These are phyloP conservation scores for Geosmithia morbida DNA, from an alignment of 2,329 filamentous ascomycete species.

Conservation along the genomic window DNA sequence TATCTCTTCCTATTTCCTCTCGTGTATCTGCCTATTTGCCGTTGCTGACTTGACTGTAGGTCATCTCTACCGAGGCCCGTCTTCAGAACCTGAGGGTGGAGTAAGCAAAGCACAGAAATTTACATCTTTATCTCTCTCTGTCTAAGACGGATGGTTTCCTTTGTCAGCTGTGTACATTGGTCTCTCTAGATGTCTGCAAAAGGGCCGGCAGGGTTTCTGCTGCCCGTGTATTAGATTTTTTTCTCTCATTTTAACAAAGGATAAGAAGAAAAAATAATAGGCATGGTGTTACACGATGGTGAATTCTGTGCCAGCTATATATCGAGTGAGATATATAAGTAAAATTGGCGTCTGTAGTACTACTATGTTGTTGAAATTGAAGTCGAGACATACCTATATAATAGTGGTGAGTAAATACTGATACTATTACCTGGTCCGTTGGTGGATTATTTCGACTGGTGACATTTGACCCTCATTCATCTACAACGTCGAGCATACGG, in stretches of 20 bases:
- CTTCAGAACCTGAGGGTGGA: constrained; percentile 79
- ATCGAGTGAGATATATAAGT: no score
- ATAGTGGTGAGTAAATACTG: no score
- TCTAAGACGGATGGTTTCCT: not conserved
- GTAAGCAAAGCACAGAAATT: constrained; percentile 25
- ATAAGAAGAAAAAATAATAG: not conserved
- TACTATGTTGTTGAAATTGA: no score
- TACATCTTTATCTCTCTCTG: constrained; percentile 13
- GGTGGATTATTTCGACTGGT: no score
- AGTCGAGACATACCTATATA: no score
- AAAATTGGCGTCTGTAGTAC: no score
- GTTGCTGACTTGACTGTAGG: constrained; percentile 30
- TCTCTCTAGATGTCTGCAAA: constrained; percentile 3
- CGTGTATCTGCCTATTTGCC: constrained; percentile 7
- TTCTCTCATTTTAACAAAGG: not conserved
- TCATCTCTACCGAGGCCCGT: constrained; percentile 81
- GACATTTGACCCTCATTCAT: no score
- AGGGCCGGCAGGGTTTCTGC: not conserved
- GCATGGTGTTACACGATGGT: not conserved
- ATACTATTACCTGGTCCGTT: no score
- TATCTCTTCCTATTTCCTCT: not conserved
- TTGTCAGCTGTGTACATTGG: constrained; percentile 3
- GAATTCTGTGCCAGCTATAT: no score
- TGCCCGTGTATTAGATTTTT: constrained; percentile 14
- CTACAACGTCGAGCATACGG: no score